Conservation (phyloP, 2,329 filamentous ascomycete genomes). For the Rhinocladiella mackenziei region DNA sequence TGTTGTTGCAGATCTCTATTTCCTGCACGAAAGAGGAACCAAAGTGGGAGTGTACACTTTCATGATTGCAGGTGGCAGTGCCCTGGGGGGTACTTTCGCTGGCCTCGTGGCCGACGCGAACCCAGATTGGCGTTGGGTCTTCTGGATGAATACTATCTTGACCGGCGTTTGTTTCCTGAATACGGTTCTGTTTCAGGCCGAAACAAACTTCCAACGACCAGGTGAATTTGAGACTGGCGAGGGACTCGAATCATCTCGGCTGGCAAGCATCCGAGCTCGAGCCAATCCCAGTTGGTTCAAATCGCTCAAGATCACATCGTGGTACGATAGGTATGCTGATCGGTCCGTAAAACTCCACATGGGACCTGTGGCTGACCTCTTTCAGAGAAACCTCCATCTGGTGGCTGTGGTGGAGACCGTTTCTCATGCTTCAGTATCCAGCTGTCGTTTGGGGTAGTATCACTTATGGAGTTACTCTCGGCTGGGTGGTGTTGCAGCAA, state of each 20-base stretch:
- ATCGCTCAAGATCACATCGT: conserved; percentile 1
- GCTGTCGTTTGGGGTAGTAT: conserved; percentile 5
- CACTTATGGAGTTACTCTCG: conserved; percentile 10
- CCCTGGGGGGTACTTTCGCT: conserved; percentile 4
- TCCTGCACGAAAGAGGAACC: conserved; percentile 9
- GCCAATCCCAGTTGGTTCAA: neutral
- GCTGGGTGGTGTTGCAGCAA: conserved; percentile 8
- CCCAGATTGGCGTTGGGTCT: conserved; percentile 2
- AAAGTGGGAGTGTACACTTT: conserved; percentile 6
- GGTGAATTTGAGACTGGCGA: neutral
- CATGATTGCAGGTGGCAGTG: neutral
- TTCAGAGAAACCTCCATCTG: conserved; percentile 5
- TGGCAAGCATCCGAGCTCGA: neutral
- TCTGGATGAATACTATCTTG: conserved; percentile 5
- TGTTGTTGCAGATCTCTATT: conserved; percentile 6
- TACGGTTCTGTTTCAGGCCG: neutral
- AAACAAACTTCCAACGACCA: conserved; percentile 10
- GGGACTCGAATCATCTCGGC: neutral
- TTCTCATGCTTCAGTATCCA: conserved; percentile 4
- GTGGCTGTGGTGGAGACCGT: conserved; percentile 1
- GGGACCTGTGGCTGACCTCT: conserved; percentile 3
- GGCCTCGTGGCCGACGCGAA: conserved; percentile 4
- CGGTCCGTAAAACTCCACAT: too few relatives aligned
- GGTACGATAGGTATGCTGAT: conserved; percentile 15
- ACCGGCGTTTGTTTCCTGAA: conserved; percentile 4